Base-by-base conservation (phyloP, 2,329 filamentous ascomycete species). In the Alternaria ventricosa region DNA sequence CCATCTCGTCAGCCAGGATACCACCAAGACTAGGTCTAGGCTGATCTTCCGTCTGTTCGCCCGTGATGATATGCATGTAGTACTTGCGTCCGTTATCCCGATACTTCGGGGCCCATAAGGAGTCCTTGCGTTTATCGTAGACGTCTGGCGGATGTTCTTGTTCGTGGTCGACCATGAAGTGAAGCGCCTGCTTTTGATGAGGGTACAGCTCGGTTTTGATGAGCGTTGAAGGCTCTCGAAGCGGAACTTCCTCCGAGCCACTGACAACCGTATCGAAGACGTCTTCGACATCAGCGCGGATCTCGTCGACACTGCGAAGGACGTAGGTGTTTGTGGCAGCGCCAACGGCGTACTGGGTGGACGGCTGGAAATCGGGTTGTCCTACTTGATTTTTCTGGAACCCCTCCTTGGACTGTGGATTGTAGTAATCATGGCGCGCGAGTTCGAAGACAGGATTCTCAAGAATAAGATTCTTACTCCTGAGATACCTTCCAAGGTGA, bases 151-250 rank as follows among this genome's bases (percentile, higher is more conserved):
- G 83, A 12, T 87, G 84, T 0, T 88, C 86, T 53, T 88, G 87
- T 79, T 98, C 95, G 66, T 92, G 91, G 20, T 87, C 87, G 10
- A 85, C 88, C 90, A 98, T 93, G 76, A 97, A 98, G 76, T 90
- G 88, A 0, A 98, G 85, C 0, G 92, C 95, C 80, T 97, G 94
- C 78, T 93, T 96, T 78, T 98, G 95, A 80, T 98, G 95, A 61
- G 87, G 86, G 45, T 97, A 88, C 18, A 98, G 82, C 27, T 88
- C 84, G 0, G 82, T 85, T 0, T 90, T 94, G 60, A 86, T 85
- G 57, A 96, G 86, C 7, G 81, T 67, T 57, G 88, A 85, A 0
- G 92, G 87, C 5, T 95, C 89, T 82, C 90, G 89, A 68, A 90
- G 87, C 0, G 92, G 91, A 7, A 98, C 82, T 63, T 93, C 88